phyloP scores from a whole-genome alignment of 257 asterid species.

The Salvia hispanica region DNA sequence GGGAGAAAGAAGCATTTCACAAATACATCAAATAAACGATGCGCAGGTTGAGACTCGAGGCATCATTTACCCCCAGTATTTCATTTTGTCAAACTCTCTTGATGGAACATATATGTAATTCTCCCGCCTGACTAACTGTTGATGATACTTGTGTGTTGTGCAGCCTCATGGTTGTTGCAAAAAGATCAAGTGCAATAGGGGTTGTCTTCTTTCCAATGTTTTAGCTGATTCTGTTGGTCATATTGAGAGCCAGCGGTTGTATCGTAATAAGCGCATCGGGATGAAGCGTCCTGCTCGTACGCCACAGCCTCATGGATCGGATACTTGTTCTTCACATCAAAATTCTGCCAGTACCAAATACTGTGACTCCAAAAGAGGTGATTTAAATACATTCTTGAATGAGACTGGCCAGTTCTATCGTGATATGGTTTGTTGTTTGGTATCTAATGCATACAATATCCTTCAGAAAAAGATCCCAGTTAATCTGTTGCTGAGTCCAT shows the following conservation, averaged over 20 bases:
- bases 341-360: slow-evolving; percentile 20
- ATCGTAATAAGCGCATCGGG: slow-evolving; percentile 32
- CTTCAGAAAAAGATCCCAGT: not conserved
- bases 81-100: slow-evolving; percentile 16
- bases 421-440: slow-evolving; percentile 2
- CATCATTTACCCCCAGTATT: slow-evolving; percentile 27
- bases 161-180: slow-evolving; percentile 36
- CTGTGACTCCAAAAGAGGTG: slow-evolving; percentile 34
- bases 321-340: slow-evolving; percentile 36
- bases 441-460: not conserved
- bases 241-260: slow-evolving; percentile 29
- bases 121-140: not conserved
- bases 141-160: slow-evolving; percentile 20
- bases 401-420: not conserved
- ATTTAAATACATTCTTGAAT: slow-evolving; percentile 21
- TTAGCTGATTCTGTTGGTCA: slow-evolving; percentile 41
- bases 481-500: slow-evolving; percentile 9
- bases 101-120: slow-evolving; percentile 6
- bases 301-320: slow-evolving; percentile 32
- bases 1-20: slow-evolving; percentile 27
- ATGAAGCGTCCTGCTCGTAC: slow-evolving; percentile 33
- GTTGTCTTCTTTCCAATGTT: slow-evolving; percentile 30
- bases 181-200: slow-evolving; percentile 37
- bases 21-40: slow-evolving; percentile 31
- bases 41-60: slow-evolving; percentile 41